Base-by-base conservation (phyloP, 2,329 filamentous ascomycete species). In the Pseudopithomyces chartarum region DNA sequence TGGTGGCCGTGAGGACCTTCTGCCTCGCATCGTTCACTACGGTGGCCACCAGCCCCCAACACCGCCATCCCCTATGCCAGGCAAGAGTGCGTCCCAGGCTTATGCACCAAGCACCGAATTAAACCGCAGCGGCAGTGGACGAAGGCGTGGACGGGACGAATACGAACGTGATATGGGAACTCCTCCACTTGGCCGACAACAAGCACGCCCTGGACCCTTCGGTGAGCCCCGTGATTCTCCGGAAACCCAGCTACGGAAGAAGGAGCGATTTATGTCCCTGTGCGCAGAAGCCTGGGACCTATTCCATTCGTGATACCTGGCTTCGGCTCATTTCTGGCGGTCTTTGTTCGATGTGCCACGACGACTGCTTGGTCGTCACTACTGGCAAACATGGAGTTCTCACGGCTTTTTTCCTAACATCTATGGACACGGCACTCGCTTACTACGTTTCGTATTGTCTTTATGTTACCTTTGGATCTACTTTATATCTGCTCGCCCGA, bases 11-110 rank as follows among this genome's bases (percentile, higher is more conserved):
- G 90, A 96, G 55, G 95, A 99, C 57, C 82, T 98, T 13, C 82
- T 97, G 49, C 95, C 95, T 20, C 95, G 94, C 76, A 87, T 98
- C 55, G 91, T 99, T 13, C 95, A 98, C 77, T 99, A 99, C 74
- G 92, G 90, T 38, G 92, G 92, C 45, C 92, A 96, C 71, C 94
- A 97, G 74, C 93, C 94, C 39, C 93, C 93, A 3, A 97, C 93
- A 2, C 93, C 94, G 34, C 92, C 92, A 4, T 96, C 92, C 43
- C 91, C 90, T 13, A 83, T 88, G 71, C 82, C 87, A 54, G 79
- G 75, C 61, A 75, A 78, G 66, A 63, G 56, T 42, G 63, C 61
- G 29, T 69, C 69, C 2, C 65, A 67, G 29, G 62, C 68, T n/a
- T 73, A 74, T 53, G 61, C 68, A 54, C 55, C 68, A 20, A 57